Base-by-base conservation (phyloP, 2,329 filamentous ascomycete genomes). In the Talaromyces sp. region DNA sequence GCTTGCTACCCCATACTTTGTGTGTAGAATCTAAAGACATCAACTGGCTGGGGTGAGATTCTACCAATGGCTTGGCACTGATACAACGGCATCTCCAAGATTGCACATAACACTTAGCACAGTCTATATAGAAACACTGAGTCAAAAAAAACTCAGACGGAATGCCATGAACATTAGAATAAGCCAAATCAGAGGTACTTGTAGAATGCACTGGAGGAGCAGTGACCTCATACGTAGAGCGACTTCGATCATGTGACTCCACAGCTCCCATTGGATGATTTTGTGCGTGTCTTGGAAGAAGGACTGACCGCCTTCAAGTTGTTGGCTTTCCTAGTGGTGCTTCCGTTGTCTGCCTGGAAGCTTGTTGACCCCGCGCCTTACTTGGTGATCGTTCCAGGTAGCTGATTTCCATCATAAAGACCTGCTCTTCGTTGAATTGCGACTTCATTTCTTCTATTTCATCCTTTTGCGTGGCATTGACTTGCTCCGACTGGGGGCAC, bases 361-460 rank as follows among this genome's bases (percentile, higher is more conserved):
- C 61, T 63, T 63, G 52, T 48, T 57, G 52, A 48, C 61, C 61
- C 61, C 61, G 61, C 61, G 61, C 33, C 41, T 48, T 63, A 16
- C 39, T 41, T 63, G 37, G 22, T 56, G 37, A 57, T 22, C 39
- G 41, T 33, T 35, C 31, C 33, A 56, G 52, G 33, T 35, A n/a
- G 39, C 39, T 39, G 50, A 14, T 22, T 22, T 48, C 43, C 50
- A 63, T 57, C 50, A 59, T 37, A 56, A 24, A 24, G n/a, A 3
- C 33, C 14, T 56, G 19, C 33, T 37, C n/a, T 19, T 56, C 31
- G n/a, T 54, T 24, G 39, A 45, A 27, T 39, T 37, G 39, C 22
- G 35, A 16, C 35, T 31, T n/a, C n/a, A 1, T 43, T 19, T 33
- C 56, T 59, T 59, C 22, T 43, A 16, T 19, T 39, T 11, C 7